phyloP scores from a whole-genome alignment of 208 protist species.

The Leishmania major region DNA sequence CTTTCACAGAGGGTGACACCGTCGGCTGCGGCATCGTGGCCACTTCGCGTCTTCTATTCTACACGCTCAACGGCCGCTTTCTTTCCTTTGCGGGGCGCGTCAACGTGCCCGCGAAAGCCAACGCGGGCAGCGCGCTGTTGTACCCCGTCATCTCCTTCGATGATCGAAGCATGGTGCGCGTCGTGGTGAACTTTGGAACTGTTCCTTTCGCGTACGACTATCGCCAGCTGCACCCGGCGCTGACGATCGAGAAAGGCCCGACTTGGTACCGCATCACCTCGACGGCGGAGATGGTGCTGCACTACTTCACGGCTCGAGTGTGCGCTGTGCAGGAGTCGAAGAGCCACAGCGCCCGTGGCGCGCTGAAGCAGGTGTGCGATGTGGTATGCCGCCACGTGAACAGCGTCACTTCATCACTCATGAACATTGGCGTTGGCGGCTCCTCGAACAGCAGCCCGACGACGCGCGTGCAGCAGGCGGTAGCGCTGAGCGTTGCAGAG shows the following conservation, averaged over 20 bases:
- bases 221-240: conserved; percentile 71
- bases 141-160: conserved; percentile 77
- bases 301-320: conserved; percentile 75
- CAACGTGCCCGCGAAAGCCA: conserved; percentile 25
- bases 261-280: conserved; percentile 83
- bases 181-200: conserved; percentile 88
- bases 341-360: conserved; percentile 32
- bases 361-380: conserved; percentile 71
- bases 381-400: conserved; percentile 74
- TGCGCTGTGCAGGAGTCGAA: conserved; percentile 58
- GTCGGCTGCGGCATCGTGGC: conserved; percentile 84
- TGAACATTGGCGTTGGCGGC: conserved; percentile 53
- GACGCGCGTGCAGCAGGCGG: conserved; percentile 50
- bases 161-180: conserved; percentile 43
- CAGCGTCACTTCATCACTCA: conserved; percentile 71
- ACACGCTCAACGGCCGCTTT: conserved; percentile 87
- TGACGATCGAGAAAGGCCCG: conserved; percentile 45
- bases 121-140: conserved; percentile 39
- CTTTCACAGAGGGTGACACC: conserved; percentile 74
- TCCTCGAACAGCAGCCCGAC: conserved; percentile 32
- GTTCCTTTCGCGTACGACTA: conserved; percentile 81
- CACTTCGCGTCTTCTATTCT: conserved; percentile 75
- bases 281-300: conserved; percentile 69
- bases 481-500: conserved; percentile 73
- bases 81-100: conserved; percentile 64